A percentile compares a stretch with the other conserved stretches of the same genome.
Conservation (phyloP, 352 stramenopile species). For the Elongisporangium undulatum region DNA sequence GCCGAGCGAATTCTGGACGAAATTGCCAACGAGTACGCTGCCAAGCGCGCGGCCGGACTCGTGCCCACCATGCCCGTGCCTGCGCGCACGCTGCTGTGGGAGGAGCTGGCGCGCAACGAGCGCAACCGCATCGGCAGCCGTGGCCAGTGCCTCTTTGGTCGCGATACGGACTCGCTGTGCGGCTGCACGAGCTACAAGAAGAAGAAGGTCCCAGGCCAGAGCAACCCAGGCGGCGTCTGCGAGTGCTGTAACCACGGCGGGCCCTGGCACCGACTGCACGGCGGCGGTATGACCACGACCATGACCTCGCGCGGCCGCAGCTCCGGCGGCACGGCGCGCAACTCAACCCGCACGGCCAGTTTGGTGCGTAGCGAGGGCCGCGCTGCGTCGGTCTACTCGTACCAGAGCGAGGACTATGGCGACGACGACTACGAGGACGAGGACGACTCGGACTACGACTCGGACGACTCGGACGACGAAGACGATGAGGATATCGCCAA, state of each 20-base stretch:
- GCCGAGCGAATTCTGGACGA: constrained; percentile 68
- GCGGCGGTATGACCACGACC: constrained; percentile 33
- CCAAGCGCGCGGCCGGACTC: constrained; percentile 66
- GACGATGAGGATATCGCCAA: constrained; percentile 76
- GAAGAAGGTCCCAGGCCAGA: constrained; percentile 28
- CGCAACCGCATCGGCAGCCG: constrained; percentile 33
- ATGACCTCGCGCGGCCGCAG: constrained; percentile 4
- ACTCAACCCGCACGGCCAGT: constrained; percentile 5
- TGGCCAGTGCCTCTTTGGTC: constrained; percentile 66
- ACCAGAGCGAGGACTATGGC: constrained; percentile 25
- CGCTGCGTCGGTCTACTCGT: constrained; percentile 16
- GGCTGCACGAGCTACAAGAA: constrained; percentile 61
- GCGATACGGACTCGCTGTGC: constrained; percentile 44
- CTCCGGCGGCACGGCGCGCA: constrained; percentile 2
- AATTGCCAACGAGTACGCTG: constrained; percentile 79
- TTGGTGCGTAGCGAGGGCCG: constrained; percentile 4
- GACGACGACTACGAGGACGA: constrained; percentile 20
- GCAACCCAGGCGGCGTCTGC: constrained; percentile 57
- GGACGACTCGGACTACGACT: constrained; percentile 37
- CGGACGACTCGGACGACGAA: constrained; percentile 28
- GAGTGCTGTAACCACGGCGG: constrained; percentile 66
- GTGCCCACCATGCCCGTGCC: constrained; percentile 70
- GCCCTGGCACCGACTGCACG: constrained; percentile 60
- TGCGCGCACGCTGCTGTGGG: constrained; percentile 72
- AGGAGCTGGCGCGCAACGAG: constrained; percentile 60